Evolutionary conservation across 2,329 filamentous ascomycete genomes (phyloP), one percentile per base, ranked within the genome.

Genomic region (Calonectria montana): DNA sequence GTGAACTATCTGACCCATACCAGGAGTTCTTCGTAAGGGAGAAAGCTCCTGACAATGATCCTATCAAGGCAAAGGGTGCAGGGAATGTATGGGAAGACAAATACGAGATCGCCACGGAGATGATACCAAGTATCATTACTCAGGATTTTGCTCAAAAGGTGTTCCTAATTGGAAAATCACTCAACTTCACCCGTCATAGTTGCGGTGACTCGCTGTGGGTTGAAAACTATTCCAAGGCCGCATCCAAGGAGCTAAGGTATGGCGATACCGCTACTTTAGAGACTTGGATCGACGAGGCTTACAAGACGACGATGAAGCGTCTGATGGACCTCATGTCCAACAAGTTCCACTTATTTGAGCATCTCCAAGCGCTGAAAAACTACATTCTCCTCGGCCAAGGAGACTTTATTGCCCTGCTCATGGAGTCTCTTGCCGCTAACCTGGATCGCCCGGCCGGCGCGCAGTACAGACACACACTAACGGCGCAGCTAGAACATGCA

Each of bases 1-100:
- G 97, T 72, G 97, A 99, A 86, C 89, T 99, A 16, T 95, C 94
- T n/a, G 97, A 99, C 83, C 97, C 97, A 0, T 98, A 96, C 79
- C 89, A 92, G 68, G 97, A 99, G 80, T 99, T 99, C 84, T 98
- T 99, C 79, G 96, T 99, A 23, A 92, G 92, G 23, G 95, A 98
- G 81, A 94, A 96, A 77, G 90, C 92, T 65, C 72, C 78, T 8
- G 76, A 84, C 74, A 82, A 86, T 78, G 87, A 90, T 72, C 86
- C 87, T 70, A 80, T 83, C 61, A 88, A 87, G 76, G 86, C 86
- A 63, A 89, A 88, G 61, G 93, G 91, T 27, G 94, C 94, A 18
- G 96, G 93, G 43, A 98, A 96, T 76, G 96, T 98, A 2, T 99
- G 97, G 97, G 96, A 98, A 82, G 95, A 98, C 83, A 98, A 98